Evolutionary conservation across 1,139 yeast species (phyloP).

Genomic region (Pichia sp.): DNA sequence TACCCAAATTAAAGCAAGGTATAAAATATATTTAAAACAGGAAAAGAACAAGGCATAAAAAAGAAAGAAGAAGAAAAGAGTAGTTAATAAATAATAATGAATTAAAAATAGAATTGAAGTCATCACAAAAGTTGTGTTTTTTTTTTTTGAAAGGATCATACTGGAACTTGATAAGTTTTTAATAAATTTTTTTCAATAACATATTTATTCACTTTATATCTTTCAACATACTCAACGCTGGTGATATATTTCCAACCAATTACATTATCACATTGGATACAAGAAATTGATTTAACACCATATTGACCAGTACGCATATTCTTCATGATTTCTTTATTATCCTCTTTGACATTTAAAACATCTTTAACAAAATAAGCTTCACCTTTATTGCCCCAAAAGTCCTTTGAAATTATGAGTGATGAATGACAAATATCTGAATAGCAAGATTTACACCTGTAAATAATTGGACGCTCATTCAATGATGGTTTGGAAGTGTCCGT

Average conservation of each 20-base stretch:
- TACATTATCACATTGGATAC: constrained; percentile 56
- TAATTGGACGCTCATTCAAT: not conserved
- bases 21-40: too few relatives aligned
- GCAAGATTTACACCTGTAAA: constrained; percentile 47
- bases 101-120: not conserved
- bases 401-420: constrained; percentile 41
- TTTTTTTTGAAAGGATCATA: not conserved
- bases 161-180: constrained; percentile 6
- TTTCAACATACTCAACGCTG: constrained; percentile 49
- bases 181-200: constrained; percentile 50
- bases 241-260: constrained; percentile 78
- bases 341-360: constrained; percentile 39
- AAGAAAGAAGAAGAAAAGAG: too few relatives aligned
- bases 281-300: constrained; percentile 54
- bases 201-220: constrained; percentile 72
- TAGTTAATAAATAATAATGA: too few relatives aligned
- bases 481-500: not conserved
- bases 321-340: constrained; percentile 28
- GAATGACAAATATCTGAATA: constrained; percentile 48
- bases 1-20: too few relatives aligned
- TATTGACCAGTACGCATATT: constrained; percentile 70
- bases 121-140: too few relatives aligned
- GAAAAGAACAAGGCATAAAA: too few relatives aligned
- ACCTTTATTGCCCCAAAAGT: constrained; percentile 47
- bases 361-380: constrained; percentile 47